Percentiles rank a stretch among this genome's conserved stretches.
These are phyloP conservation scores for Adenanthera pavonina DNA, from an alignment of 306 rosid genomes.

Conservation along the genomic window DNA sequence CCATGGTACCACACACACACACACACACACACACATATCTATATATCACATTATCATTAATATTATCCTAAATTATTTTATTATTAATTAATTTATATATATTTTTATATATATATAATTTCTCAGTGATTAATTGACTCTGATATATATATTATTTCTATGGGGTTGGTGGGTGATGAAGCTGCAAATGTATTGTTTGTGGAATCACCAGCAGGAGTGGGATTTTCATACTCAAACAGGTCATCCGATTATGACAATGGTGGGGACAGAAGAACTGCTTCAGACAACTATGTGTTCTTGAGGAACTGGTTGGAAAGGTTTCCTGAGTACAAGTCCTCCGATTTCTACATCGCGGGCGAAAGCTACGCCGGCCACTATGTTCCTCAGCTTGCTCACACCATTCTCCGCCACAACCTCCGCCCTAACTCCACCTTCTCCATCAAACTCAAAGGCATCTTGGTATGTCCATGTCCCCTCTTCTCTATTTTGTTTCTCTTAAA, in stretches of 20 bases:
- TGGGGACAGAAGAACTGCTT: constrained; percentile 80
- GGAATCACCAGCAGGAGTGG: constrained; percentile 95
- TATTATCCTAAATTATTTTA: not conserved
- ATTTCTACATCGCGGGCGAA: constrained; percentile 86
- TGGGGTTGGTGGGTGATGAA: constrained; percentile 35
- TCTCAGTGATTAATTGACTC: too few relatives aligned
- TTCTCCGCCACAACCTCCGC: constrained; percentile 63
- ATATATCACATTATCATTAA: not conserved
- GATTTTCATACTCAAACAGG: constrained; percentile 88
- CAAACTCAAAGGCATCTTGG: constrained; percentile 91
- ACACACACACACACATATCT: too few relatives aligned
- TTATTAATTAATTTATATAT: not conserved
- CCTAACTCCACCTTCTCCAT: constrained; percentile 51
- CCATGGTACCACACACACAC: constrained; percentile 59
- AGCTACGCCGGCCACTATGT: constrained; percentile 98
- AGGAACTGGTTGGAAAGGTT: constrained; percentile 90
- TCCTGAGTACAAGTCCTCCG: constrained; percentile 72
- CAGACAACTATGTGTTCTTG: constrained; percentile 66
- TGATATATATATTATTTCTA: not conserved
- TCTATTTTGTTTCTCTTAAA: not conserved
- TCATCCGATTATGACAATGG: constrained; percentile 61
- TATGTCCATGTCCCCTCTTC: constrained; percentile 45
- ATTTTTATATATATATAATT: too few relatives aligned
- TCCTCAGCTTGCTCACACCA: constrained; percentile 87
- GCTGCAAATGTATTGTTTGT: constrained; percentile 85